These are phyloP conservation scores for Trypanosoma melophagium DNA, from an alignment of 208 protist species.

Conservation along the genomic window DNA sequence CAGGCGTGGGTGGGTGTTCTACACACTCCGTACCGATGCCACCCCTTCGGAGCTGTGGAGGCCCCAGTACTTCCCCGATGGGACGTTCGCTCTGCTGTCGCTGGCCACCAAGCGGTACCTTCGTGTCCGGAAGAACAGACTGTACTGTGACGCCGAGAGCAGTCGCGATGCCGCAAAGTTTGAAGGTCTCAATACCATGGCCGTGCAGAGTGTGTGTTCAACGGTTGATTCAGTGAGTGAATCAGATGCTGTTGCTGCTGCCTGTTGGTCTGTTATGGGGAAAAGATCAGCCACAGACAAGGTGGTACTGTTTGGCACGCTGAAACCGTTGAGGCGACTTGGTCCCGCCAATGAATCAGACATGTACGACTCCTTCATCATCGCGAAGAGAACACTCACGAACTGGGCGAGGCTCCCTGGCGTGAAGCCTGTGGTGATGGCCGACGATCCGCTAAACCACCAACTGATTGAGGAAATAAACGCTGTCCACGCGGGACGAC, in stretches of 20 bases:
- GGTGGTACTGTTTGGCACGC: conserved; percentile 3
- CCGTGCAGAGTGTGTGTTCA: neutral
- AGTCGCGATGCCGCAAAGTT: too few relatives aligned
- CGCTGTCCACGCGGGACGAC: neutral
- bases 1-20: neutral
- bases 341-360: neutral
- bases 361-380: conserved; percentile 11
- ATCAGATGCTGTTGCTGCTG: neutral
- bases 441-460: neutral
- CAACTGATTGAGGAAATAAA: neutral
- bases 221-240: neutral
- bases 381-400: conserved; percentile 12
- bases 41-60: conserved; percentile 8
- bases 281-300: neutral
- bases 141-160: conserved; percentile 4
- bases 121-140: neutral
- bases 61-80: neutral
- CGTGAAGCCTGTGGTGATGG: conserved; percentile 18
- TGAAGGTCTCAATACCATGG: too few relatives aligned
- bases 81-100: neutral
- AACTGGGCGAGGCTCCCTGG: conserved; percentile 24
- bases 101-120: neutral
- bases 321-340: conserved; percentile 20
- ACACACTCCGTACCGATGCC: neutral
- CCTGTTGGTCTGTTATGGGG: neutral